Evolutionary conservation across 345 rosid genomes (phyloP), one percentile per base, ranked within the genome.

Genomic region (Syzygium aromaticum): DNA sequence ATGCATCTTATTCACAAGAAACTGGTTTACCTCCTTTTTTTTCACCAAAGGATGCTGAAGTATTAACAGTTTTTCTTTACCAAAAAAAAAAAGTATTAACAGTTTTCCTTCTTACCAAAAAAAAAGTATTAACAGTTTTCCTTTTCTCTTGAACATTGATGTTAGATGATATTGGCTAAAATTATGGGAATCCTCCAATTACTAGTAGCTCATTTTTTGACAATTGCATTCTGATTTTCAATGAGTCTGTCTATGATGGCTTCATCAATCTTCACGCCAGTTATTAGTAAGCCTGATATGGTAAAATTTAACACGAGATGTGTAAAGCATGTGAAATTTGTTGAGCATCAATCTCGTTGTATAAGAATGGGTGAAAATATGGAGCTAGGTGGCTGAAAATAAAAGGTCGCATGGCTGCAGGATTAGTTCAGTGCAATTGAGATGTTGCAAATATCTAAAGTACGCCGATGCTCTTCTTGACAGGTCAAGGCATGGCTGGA

Each of bases 401-500:
- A 73, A 10, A 19, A 40, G 80, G 27, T 3, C 19, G 49, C 27
- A 3, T 73, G 80, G 80, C 43, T 67, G 78, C 43, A 30, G 43
- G 78, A 30, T 67, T 67, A 67, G 78, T 67, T 67, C 8, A 16
- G 78, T 3, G 43, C 78, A 67, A 11, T 73, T 73, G 49, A 73
- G 82, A 73, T 38, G 82, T 19, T 73, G 49, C 49, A 73, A 73
- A 38, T 73, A 43, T 73, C 82, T 73, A 73, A 73, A 73, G 27
- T 7, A 73, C 19, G 49, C 82, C 1, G 4, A 38, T 38, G 8
- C 85, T 92, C 84, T 88, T 49, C 85, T 73, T 84, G 59, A 61
- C 87, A 96, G 99, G 94, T 98, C 89, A 96, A 94, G 91, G 94
- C 94, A 87, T 95, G 95, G 96, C 92, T 98, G 84, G 91, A 92